These are phyloP conservation scores for Polytrichum formosum DNA, from an alignment of 225 moss, liverwort and hornwort species.

Conservation along the genomic window DNA sequence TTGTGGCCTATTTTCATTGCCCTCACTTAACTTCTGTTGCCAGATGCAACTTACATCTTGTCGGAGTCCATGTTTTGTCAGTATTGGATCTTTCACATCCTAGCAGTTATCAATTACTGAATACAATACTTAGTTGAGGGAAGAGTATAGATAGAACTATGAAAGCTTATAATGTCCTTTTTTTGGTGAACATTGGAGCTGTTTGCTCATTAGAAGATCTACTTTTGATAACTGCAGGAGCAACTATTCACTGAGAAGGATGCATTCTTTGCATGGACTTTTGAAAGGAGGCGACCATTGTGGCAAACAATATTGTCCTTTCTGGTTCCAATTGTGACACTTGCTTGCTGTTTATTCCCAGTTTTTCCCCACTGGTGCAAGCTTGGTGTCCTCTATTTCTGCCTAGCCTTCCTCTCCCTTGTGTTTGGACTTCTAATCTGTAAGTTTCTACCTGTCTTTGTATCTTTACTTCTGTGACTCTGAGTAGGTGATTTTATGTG, in stretches of 20 bases:
- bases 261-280: constrained; percentile 95
- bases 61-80: too few relatives aligned
- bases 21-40: too few relatives aligned
- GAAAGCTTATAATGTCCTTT: too few relatives aligned
- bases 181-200: too few relatives aligned
- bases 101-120: too few relatives aligned
- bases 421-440: constrained; percentile 78
- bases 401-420: constrained; percentile 79
- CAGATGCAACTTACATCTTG: too few relatives aligned
- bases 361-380: constrained; percentile 99
- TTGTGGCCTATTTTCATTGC: too few relatives aligned
- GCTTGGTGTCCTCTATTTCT: constrained; percentile 86
- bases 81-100: too few relatives aligned
- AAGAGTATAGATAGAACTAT: too few relatives aligned
- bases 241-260: constrained; percentile 87
- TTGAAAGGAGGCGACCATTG: constrained; percentile 83
- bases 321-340: constrained; percentile 80
- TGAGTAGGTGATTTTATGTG: too few relatives aligned
- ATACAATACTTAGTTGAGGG: too few relatives aligned
- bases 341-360: constrained; percentile 94
- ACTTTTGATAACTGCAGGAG: constrained; percentile 43
- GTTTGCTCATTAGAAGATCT: not conserved
- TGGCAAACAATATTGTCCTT: constrained; percentile 96
- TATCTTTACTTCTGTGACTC: too few relatives aligned
- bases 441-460: constrained; percentile 25